phyloP scores from a whole-genome alignment of 2,329 filamentous ascomycete species.

The Aureobasidium musti region DNA sequence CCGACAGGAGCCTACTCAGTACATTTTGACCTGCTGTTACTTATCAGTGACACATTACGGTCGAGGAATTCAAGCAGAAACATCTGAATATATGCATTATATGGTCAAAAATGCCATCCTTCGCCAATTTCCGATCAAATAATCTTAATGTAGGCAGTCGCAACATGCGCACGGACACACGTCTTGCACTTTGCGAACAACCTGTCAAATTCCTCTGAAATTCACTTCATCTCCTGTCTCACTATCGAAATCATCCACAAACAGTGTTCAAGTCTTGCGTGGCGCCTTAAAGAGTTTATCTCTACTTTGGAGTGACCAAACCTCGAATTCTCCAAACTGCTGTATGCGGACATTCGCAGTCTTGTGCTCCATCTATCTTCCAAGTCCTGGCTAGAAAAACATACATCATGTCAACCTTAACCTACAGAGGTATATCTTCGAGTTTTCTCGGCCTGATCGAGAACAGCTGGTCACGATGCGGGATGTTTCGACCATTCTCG shows the following conservation, averaged over 20 bases:
- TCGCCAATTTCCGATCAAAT: too few species aligned
- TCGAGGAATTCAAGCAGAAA: too few species aligned
- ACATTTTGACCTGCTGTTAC: too few species aligned
- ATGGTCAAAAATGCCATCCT: too few species aligned
- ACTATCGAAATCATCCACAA: background rate
- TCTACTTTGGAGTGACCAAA: background rate
- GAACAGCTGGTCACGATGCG: background rate
- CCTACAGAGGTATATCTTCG: background rate
- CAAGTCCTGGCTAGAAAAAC: background rate
- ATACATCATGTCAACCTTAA: background rate
- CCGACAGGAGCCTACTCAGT: too few species aligned
- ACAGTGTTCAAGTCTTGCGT: background rate
- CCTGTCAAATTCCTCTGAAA: background rate
- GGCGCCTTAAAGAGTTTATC: background rate
- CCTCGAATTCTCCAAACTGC: background rate
- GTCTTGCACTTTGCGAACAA: background rate
- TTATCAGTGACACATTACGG: too few species aligned
- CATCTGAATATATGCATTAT: too few species aligned
- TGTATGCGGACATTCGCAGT: background rate
- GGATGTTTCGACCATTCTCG: background rate
- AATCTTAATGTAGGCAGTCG: too few species aligned
- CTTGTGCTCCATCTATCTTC: background rate
- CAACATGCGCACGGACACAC: too few species aligned
- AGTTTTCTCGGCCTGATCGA: too few species aligned
- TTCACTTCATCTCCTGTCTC: background rate